Conservation (phyloP, 2,329 filamentous ascomycete genomes). For the Colletotrichum lindemuthianum region DNA sequence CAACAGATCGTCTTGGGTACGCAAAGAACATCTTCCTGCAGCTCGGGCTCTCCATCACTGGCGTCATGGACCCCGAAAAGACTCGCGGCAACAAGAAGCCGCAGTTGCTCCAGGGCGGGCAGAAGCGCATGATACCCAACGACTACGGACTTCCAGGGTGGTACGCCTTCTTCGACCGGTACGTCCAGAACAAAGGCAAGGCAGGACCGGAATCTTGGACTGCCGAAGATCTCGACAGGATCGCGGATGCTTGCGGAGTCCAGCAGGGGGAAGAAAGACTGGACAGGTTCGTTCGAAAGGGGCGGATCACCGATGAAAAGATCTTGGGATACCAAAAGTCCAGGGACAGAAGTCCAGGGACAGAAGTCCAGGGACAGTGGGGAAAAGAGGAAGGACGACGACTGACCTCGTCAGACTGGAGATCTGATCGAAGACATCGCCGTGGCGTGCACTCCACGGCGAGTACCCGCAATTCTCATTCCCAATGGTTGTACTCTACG, state of each 20-base stretch:
- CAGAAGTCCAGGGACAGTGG: too few species aligned
- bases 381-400: too few species aligned
- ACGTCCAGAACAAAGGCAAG: neutral
- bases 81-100: neutral
- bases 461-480: too few species aligned
- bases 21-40: neutral
- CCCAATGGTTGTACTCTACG: too few species aligned
- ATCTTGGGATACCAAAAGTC: too few species aligned
- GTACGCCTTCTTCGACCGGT: neutral
- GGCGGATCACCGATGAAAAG: too few species aligned
- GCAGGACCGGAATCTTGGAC: neutral
- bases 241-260: neutral
- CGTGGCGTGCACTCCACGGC: too few species aligned
- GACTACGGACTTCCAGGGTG: neutral
- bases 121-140: neutral
- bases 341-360: too few species aligned
- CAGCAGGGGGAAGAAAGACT: too few species aligned
- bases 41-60: neutral
- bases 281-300: too few species aligned
- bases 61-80: neutral
- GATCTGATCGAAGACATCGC: too few species aligned
- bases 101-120: neutral
- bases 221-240: neutral
- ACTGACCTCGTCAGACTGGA: too few species aligned
- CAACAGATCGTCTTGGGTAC: neutral